A percentile compares a stretch with the other conserved stretches of the same genome.
phyloP scores from a whole-genome alignment of 179 eudicot species.

The Vitellaria paradoxa region DNA sequence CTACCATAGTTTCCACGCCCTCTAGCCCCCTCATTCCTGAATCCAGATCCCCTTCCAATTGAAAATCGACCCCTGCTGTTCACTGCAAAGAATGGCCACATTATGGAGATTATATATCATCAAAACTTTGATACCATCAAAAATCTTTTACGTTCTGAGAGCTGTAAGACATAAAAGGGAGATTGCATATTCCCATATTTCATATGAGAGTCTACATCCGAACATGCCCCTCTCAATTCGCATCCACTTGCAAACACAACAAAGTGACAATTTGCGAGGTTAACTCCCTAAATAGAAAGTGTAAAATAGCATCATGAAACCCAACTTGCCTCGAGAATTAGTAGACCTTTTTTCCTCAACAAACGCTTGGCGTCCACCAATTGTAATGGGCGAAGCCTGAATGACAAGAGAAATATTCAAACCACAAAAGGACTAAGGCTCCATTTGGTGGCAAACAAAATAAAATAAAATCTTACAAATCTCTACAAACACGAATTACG shows the following conservation, averaged over 20 bases:
- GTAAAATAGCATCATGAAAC: background rate
- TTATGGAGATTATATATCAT: background rate
- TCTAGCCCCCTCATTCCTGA: constrained; percentile 61
- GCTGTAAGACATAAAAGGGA: background rate
- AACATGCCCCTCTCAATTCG: background rate
- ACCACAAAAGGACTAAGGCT: background rate
- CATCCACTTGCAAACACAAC: background rate
- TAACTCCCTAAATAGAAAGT: background rate
- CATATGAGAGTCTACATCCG: background rate
- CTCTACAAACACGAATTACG: too few species aligned
- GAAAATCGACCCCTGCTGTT: constrained; percentile 53
- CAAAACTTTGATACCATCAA: background rate
- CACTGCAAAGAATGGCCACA: constrained; percentile 28
- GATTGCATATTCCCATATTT: background rate
- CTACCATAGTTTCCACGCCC: constrained; percentile 61
- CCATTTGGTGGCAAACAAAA: background rate
- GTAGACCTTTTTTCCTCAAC: constrained; percentile 87
- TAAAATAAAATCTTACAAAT: too few species aligned
- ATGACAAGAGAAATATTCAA: background rate
- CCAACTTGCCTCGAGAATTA: constrained; percentile 60
- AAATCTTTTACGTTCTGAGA: background rate
- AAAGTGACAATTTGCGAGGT: background rate
- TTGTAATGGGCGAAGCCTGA: constrained; percentile 71
- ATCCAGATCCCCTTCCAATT: constrained; percentile 56
- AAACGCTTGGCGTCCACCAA: constrained; percentile 62